phyloP scores from a whole-genome alignment of 2,329 filamentous ascomycete species.

The Helotiales sp. region DNA sequence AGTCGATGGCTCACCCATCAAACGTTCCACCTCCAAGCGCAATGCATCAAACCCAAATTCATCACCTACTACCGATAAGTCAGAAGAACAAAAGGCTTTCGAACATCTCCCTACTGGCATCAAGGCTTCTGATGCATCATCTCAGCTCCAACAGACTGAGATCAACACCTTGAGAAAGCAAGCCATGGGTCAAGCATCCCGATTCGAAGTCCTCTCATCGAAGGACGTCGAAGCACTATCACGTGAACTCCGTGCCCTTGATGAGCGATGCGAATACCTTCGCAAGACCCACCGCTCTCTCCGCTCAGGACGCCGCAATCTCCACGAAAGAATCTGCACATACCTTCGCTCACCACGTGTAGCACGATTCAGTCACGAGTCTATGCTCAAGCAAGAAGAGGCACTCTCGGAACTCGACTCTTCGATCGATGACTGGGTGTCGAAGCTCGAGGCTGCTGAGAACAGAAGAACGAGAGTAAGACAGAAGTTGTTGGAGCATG shows the following conservation, averaged over 20 bases:
- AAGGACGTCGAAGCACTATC: conserved; percentile 67
- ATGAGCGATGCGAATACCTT: conserved; percentile 76
- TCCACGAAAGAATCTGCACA: conserved; percentile 75
- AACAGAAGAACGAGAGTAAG: conserved; percentile 73
- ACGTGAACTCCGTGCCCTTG: conserved; percentile 71
- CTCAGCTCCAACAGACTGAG: conserved; percentile 49
- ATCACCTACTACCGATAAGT: not conserved
- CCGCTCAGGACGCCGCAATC: conserved; percentile 71
- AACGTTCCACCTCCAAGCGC: conserved; percentile 36
- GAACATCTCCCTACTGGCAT: conserved; percentile 61
- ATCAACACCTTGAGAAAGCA: conserved; percentile 55
- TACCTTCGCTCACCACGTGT: conserved; percentile 72
- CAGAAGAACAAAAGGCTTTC: conserved; percentile 55
- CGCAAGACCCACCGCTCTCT: conserved; percentile 75
- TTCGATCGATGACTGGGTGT: conserved; percentile 79
- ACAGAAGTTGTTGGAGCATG: conserved; percentile 79
- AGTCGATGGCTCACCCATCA: conserved; percentile 38
- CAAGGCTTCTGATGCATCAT: conserved; percentile 51
- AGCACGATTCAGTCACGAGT: conserved; percentile 71
- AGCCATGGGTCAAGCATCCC: conserved; percentile 59
- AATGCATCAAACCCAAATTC: conserved; percentile 1
- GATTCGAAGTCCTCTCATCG: conserved; percentile 63
- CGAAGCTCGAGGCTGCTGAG: conserved; percentile 78
- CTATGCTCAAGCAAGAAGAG: conserved; percentile 78
- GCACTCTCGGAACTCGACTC: conserved; percentile 73